Percentiles rank a stretch among this genome's conserved stretches.
Conservation (phyloP, 495 filamentous ascomycete genomes). For the Hypoxylon subgilvum region DNA sequence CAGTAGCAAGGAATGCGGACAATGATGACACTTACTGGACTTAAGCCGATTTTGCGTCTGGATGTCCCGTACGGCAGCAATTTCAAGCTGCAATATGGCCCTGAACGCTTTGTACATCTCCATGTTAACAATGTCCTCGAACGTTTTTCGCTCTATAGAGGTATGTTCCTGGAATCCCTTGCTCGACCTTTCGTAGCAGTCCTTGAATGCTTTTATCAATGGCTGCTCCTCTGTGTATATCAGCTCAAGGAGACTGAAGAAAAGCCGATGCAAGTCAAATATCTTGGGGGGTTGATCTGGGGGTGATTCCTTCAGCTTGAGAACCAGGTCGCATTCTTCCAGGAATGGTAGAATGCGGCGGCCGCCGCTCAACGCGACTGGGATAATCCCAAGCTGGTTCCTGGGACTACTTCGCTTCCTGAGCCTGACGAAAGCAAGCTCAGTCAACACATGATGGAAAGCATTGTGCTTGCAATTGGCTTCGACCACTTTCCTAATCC, state of each 20-base stretch:
- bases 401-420: not conserved
- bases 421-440: slow-evolving; percentile 4
- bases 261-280: not conserved
- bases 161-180: not conserved
- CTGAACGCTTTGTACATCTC: not conserved
- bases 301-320: slow-evolving; percentile 3
- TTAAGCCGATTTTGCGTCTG: not conserved
- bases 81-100: not conserved
- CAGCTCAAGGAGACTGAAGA: slow-evolving; percentile 3
- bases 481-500: not conserved
- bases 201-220: not conserved
- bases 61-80: not conserved
- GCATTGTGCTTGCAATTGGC: not conserved
- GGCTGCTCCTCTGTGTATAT: not conserved
- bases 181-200: not conserved
- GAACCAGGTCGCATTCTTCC: not conserved
- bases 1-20: too few relatives aligned
- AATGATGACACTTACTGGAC: not conserved
- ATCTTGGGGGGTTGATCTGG: not conserved
- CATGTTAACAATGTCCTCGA: not conserved
- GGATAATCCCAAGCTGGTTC: not conserved
- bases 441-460: slow-evolving; percentile 19
- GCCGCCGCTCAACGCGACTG: not conserved
- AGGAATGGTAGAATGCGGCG: not conserved
- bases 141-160: not conserved